Conservation (phyloP, 2,329 filamentous ascomycete species). For the Sarocladium brachiariae region DNA sequence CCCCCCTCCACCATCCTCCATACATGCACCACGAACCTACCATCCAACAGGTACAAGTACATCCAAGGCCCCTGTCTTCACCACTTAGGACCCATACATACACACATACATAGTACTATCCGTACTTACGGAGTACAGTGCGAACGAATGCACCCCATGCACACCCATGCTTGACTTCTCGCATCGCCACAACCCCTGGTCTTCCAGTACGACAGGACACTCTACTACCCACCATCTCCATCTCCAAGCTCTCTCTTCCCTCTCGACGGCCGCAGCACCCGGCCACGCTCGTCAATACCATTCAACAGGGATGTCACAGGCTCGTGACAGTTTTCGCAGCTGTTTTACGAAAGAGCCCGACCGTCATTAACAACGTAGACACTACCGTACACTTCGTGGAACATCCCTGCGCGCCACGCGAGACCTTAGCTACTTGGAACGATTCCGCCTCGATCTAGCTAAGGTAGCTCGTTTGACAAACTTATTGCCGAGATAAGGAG, state of each 20-base stretch:
- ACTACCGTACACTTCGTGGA: background rate
- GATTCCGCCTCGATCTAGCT: background rate
- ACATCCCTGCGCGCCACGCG: conserved; percentile 4
- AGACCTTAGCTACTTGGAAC: background rate
- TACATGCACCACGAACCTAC: too few species aligned
- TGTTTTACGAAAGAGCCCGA: background rate
- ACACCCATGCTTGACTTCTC: background rate
- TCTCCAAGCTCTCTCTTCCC: background rate
- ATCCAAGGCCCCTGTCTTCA: background rate
- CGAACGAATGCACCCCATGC: too few species aligned
- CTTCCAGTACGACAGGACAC: too few species aligned
- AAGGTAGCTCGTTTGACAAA: background rate
- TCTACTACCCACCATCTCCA: background rate
- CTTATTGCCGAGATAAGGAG: too few species aligned
- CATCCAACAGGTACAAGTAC: too few species aligned
- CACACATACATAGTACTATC: background rate
- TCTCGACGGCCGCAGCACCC: conserved; percentile 1
- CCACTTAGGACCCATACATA: background rate
- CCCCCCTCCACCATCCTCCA: background rate
- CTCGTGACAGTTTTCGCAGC: background rate
- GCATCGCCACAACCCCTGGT: background rate
- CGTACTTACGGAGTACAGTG: background rate
- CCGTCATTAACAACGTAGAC: background rate
- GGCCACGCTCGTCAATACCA: background rate
- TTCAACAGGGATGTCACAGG: background rate